Conservation (phyloP, 352 stramenopile species). For the Phytophthora pseudosyringae region DNA sequence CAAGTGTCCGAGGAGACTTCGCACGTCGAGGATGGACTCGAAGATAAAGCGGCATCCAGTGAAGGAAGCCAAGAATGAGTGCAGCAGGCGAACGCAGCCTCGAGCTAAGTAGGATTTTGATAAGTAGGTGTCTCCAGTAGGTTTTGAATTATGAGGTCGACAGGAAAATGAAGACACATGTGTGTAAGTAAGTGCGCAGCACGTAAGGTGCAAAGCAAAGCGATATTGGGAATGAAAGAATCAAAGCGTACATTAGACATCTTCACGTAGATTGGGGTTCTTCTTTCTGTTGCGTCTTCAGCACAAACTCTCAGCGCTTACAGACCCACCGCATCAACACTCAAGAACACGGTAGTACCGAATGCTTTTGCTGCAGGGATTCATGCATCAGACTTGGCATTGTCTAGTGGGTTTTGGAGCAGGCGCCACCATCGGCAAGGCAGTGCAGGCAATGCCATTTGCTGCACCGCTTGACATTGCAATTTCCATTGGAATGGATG, state of each 20-base stretch:
- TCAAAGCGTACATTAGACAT: constrained; percentile 4
- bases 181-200: constrained; percentile 6
- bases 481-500: too few relatives aligned
- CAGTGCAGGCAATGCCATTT: too few relatives aligned
- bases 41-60: constrained; percentile 32
- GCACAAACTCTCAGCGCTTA: too few relatives aligned
- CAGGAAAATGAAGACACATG: constrained; percentile 23
- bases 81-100: constrained; percentile 6
- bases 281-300: not conserved
- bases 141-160: constrained; percentile 34
- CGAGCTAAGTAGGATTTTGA: constrained; percentile 28
- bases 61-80: constrained; percentile 34
- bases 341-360: too few relatives aligned
- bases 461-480: too few relatives aligned
- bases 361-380: too few relatives aligned
- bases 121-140: constrained; percentile 19
- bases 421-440: too few relatives aligned
- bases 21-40: constrained; percentile 13
- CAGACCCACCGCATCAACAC: too few relatives aligned
- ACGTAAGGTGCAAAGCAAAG: not conserved
- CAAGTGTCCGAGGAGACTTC: constrained; percentile 11
- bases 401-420: too few relatives aligned
- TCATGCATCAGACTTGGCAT: too few relatives aligned
- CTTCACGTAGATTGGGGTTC: constrained; percentile 15
- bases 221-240: constrained; percentile 6